Evolutionary conservation across 495 filamentous ascomycete species (phyloP).

Genomic region (Entonaema liquescens): DNA sequence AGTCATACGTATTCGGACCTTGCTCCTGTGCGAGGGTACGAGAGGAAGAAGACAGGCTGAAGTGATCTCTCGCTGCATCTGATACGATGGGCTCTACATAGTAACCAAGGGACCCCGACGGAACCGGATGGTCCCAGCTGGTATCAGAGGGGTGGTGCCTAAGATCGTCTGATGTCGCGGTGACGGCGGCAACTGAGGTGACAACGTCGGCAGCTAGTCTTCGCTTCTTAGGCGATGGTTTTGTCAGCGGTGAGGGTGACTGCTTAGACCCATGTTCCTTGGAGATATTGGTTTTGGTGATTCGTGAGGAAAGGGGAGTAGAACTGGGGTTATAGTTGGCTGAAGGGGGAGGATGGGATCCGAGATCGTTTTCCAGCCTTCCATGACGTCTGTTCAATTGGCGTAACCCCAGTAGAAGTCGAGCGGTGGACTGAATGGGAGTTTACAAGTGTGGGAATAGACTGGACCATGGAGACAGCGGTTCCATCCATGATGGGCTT

Average conservation of each 20-base stretch:
- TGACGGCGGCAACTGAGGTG: conserved; percentile 15
- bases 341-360: conserved; percentile 15
- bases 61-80: conserved; percentile 27
- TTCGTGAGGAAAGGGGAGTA: conserved; percentile 14
- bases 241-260: conserved; percentile 18
- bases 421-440: conserved; percentile 12
- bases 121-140: conserved; percentile 16
- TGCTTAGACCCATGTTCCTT: conserved; percentile 3
- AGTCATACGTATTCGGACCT: conserved; percentile 14
- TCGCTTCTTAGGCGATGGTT: conserved; percentile 9
- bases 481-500: conserved; percentile 32
- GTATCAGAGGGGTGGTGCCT: conserved; percentile 11
- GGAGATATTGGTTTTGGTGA: conserved; percentile 28
- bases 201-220: conserved; percentile 20
- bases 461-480: conserved; percentile 21
- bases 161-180: conserved; percentile 15
- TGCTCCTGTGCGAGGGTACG: conserved; percentile 19
- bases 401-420: conserved; percentile 30
- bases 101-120: conserved; percentile 2
- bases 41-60: conserved; percentile 16
- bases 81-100: conserved; percentile 7
- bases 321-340: conserved; percentile 24
- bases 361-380: conserved; percentile 28
- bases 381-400: conserved; percentile 35
- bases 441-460: conserved; percentile 22